Base-by-base conservation (phyloP, 768 basidiomycete genomes). In the Tricholoma furcatifolium region DNA sequence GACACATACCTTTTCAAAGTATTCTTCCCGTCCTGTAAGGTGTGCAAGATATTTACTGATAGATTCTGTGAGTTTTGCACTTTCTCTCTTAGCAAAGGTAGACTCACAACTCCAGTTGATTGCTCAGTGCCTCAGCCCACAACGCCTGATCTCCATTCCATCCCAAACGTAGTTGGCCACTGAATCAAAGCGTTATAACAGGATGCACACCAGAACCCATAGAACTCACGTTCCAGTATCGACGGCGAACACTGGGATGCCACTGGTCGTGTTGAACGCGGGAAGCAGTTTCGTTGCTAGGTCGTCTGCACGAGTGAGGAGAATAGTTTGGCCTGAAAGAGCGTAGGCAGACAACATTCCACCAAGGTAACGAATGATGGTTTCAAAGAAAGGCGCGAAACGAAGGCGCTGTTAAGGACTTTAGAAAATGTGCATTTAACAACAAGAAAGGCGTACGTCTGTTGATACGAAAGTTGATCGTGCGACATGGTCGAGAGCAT, bases 361-460 rank as follows among this genome's bases (percentile, higher is more conserved):
- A 1, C 93, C 93, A 2, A 95, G 76, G 59, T 93, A 85, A 18
- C 92, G 84, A 48, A 93, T 93, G 46, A 85, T 83, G 0, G 89
- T 91, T 73, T 93, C 87, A 53, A 88, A 88, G 65, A 87, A 87
- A 1, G 81, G 83, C 0, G 65, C 73, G 65, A 68, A 72, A 34
- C 31, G 7, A 30, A 66, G 61, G 53, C 35, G 43, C 69, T 66
- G 41, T 45, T 11, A 9, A 6, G 7, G 3, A 35, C 14, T 12
- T 36, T 15, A 46, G 11, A 41, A 20, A 31, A 21, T 44, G 23
- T 15, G 18, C 2, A 53, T 11, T 1, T 14, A 11, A 12, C 12
- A 11, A 10, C 2, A 1, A 41, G 21, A 17, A 47, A 11, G 12
- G 41, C 73, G 30, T 55, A 77, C 78, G 12, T 62, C 32, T 12